Base-by-base conservation (phyloP, 805 yeast species). In the Kodamaea hsintzibuensis region DNA sequence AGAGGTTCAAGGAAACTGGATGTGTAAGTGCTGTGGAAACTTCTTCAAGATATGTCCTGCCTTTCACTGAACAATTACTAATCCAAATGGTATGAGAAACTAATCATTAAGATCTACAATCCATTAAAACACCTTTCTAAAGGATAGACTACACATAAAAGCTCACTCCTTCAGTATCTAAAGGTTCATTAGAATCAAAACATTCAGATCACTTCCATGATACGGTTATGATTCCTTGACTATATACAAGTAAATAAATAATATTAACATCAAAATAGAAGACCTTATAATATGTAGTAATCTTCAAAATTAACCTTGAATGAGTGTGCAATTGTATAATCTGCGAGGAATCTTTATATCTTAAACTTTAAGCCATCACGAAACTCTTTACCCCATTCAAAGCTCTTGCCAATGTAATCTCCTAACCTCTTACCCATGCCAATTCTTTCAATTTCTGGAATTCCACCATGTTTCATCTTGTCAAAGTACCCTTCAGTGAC, bases 371-470 rank as follows among this genome's bases (percentile, higher is more conserved):
- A 40, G 7, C 25, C 22, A 17, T 40, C 19, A 17, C 17, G 19
- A 40, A 40, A 40, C 25, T 40, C 44, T 8, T 16, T 10, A 19
- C 44, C 44, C 44, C 44, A 40, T 8, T 40, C 25, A 17, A 40
- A 40, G 3, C 44, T 19, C 19, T 17, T 17, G 3, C 25, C n/a
- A 40, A 40, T 17, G 17, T 68, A 70, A 52, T 74, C 78, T 2
- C 68, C 70, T 48, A 75, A 60, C 13, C 60, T 57, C 52, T 64
- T 69, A 1, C 71, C 71, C 55, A 62, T 53, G 1, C 73, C 74
- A 7, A 52, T 42, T 22, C 73, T 56, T 17, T 67, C 74, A 1
- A 50, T 30, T 27, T 57, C 61, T 6, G 71, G 66, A 13, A 70
- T 50, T 2, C 69, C 72, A 1, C 22, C 56, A 19, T 58, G 7